Base-by-base conservation (phyloP, 345 rosid species). In the Salix suchowensis region DNA sequence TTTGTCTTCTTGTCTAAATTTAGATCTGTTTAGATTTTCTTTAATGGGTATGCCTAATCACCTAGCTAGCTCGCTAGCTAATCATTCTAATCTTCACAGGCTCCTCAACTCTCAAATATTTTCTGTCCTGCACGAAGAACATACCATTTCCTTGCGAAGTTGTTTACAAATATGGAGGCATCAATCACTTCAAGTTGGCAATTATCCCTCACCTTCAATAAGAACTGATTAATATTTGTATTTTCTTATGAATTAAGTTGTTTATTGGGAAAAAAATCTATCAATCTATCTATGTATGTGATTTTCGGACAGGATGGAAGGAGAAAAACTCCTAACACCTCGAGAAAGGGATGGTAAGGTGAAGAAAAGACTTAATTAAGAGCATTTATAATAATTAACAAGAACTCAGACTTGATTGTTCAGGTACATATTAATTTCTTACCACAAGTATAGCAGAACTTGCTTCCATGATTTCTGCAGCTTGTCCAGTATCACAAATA, bases 1-100 rank as follows among this genome's bases (percentile, higher is more conserved):
- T 85, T 87, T 84, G 89, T 86, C 90, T 69, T 87, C 79, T 85
- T 74, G 81, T 78, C 77, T 76, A 69, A 66, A 76, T 84, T 83
- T 84, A 71, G 81, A 83, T 83, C 58, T 44, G 34, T 64, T 36
- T 74, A 66, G 62, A 66, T 74, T 77, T 69, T 75, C 81, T 83
- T 79, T 74, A 76, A 62, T 71, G 24, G 70, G 69, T 74, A 78
- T 44, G 78, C 68, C 68, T 36, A 66, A n/a, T 44, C 5, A 34
- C 16, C 2, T 58, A 58, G 12, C 28, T 10, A 8, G 64, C 64
- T 21, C 21, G 8, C 2, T n/a, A 9, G 37, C 70, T 73, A 19
- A 77, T 14, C 7, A 62, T 14, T 75, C 74, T 62, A 36, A 71
- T 72, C 48, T 79, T 83, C 68, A 48, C 21, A 78, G 26, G 71